Evolutionary conservation across 2,329 filamentous ascomycete genomes (phyloP).

Genomic region (Colletotrichum camelliae): DNA sequence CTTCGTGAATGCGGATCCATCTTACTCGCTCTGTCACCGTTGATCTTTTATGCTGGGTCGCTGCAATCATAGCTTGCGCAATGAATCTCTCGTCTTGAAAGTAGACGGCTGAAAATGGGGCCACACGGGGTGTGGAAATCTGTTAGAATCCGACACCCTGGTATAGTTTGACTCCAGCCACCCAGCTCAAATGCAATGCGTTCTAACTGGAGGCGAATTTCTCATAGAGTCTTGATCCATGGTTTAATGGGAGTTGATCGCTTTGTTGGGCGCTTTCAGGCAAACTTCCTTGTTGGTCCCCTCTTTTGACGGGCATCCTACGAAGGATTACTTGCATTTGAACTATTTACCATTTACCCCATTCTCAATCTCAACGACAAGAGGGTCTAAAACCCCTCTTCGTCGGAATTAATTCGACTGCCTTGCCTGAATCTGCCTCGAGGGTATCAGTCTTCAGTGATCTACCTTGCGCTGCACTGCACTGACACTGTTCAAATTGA

Average conservation of each 20-base stretch:
- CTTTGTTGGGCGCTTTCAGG: neutral
- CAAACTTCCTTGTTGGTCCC: neutral
- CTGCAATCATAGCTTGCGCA: neutral
- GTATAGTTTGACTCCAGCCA: neutral
- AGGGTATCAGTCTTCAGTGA: neutral
- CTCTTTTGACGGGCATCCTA: neutral
- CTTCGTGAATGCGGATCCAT: neutral
- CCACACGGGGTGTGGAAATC: accelerated
- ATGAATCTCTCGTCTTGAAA: neutral
- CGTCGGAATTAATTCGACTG: neutral
- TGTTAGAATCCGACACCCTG: neutral
- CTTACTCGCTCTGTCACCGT: neutral
- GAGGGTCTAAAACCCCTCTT: neutral
- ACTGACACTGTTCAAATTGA: neutral
- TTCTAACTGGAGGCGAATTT: neutral
- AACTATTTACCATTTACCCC: neutral
- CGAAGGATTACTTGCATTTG: neutral
- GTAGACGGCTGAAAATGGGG: accelerated
- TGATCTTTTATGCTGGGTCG: neutral
- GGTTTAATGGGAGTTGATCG: neutral
- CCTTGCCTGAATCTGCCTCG: neutral
- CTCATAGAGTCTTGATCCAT: neutral
- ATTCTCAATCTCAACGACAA: neutral
- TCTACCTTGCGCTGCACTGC: no score
- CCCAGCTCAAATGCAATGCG: neutral